A percentile compares a stretch with the other conserved stretches of the same genome.
These are phyloP conservation scores for Wickerhamomyces ciferrii DNA, from an alignment of 805 yeast genomes.

Conservation along the genomic window DNA sequence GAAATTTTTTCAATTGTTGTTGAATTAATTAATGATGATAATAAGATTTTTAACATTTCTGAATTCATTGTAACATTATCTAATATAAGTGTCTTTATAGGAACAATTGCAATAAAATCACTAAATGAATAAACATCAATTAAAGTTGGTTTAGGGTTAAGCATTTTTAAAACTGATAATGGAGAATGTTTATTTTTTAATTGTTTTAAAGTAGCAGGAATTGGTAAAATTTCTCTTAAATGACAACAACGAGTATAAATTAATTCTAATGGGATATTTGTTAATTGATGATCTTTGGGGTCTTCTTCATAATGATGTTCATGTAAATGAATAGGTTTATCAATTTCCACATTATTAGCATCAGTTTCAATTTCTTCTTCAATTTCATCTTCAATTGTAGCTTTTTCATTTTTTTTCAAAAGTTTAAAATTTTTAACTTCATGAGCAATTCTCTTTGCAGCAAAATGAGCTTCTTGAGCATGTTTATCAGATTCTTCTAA, in stretches of 20 bases:
- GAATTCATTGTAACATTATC: conserved; percentile 74
- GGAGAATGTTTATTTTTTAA: conserved; percentile 75
- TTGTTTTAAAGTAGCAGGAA: conserved; percentile 82
- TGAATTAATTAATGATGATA: conserved; percentile 65
- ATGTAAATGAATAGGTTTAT: conserved; percentile 64
- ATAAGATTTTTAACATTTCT: conserved; percentile 72
- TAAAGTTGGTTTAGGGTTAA: conserved; percentile 87
- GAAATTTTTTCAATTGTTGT: conserved; percentile 66
- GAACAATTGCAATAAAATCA: conserved; percentile 83
- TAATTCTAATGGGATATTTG: conserved; percentile 43
- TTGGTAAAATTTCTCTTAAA: conserved; percentile 84
- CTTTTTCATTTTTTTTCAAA: conserved; percentile 9
- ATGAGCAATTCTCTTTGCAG: conserved; percentile 64
- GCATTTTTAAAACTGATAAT: conserved; percentile 59
- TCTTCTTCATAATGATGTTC: conserved; percentile 46
- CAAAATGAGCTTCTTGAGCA: conserved; percentile 69
- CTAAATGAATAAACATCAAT: conserved; percentile 85
- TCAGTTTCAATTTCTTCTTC: conserved; percentile 21
- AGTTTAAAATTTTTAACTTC: conserved; percentile 49
- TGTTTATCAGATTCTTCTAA: conserved; percentile 61
- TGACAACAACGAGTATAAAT: conserved; percentile 93
- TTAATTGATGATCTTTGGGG: conserved; percentile 12
- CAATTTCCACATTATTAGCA: conserved; percentile 44
- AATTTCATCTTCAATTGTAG: conserved; percentile 13
- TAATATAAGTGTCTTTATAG: conserved; percentile 66